A percentile compares a stretch with the other conserved stretches of the same genome.
phyloP scores from a whole-genome alignment of 305 asterid species.

The Solanum aculeatissimum region DNA sequence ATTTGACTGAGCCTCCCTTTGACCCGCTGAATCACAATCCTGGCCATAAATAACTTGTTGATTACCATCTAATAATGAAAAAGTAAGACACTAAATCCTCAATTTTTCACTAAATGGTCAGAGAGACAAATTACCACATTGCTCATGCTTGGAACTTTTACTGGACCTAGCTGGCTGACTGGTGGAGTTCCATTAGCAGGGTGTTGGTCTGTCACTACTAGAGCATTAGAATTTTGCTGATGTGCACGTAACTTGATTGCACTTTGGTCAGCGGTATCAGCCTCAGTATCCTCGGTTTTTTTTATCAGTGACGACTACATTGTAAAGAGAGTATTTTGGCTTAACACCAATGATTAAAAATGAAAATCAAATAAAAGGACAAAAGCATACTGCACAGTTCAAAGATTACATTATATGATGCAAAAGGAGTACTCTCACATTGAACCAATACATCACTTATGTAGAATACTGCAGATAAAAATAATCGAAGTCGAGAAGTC shows the following conservation, averaged over 20 bases:
- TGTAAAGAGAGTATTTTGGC: neutral
- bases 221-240: conserved; percentile 77
- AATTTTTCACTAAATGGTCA: neutral
- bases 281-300: conserved; percentile 83
- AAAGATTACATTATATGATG: neutral
- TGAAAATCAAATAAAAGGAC: neutral
- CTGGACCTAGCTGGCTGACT: conserved; percentile 64
- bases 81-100: neutral
- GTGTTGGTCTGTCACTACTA: conserved; percentile 68
- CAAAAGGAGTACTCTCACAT: neutral
- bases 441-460: neutral
- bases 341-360: neutral
- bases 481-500: neutral
- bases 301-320: conserved; percentile 66
- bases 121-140: conserved; percentile 42
- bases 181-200: conserved; percentile 68
- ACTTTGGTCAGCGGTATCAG: conserved; percentile 97
- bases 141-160: conserved; percentile 59
- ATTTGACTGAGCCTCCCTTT: conserved; percentile 48
- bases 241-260: conserved; percentile 87
- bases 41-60: conserved; percentile 14
- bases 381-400: neutral
- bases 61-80: conserved; percentile 11
- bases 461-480: neutral
- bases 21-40: conserved; percentile 40